These are phyloP conservation scores for Flaveria floridana DNA, from an alignment of 140 eudicot species.

Conservation along the genomic window DNA sequence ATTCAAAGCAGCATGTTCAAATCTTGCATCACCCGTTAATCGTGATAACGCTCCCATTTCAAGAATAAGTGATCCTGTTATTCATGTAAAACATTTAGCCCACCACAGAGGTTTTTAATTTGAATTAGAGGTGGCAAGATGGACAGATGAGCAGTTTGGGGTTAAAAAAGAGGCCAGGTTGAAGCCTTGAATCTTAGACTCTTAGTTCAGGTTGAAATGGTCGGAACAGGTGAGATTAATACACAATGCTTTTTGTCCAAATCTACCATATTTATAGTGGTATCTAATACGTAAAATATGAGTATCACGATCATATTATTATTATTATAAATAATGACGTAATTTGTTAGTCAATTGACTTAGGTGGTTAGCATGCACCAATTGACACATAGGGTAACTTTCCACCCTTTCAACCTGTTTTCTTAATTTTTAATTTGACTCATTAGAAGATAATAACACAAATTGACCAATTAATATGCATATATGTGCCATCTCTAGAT, in stretches of 20 bases:
- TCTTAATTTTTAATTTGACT: neutral
- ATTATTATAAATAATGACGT: neutral
- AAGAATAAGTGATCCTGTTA: constrained; percentile 89
- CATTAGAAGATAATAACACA: neutral
- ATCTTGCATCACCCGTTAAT: constrained; percentile 81
- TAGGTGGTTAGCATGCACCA: constrained; percentile 6
- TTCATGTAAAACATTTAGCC: neutral
- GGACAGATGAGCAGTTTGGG: neutral
- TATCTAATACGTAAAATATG: neutral
- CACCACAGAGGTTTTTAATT: constrained; percentile 8
- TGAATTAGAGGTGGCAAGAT: constrained; percentile 16
- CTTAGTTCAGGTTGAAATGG: neutral
- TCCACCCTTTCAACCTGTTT: neutral
- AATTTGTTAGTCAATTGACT: neutral
- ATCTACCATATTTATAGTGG: neutral
- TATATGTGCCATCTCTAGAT: constrained; percentile 9
- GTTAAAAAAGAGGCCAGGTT: neutral
- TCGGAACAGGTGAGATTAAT: neutral
- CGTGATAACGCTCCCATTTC: constrained; percentile 95
- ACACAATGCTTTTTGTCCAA: neutral
- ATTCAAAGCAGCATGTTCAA: constrained; percentile 76
- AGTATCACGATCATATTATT: neutral
- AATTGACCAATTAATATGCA: neutral
- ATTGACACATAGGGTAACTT: neutral
- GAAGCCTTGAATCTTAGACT: neutral